Evolutionary conservation across 2,329 filamentous ascomycete species (phyloP).

Genomic region (Byssochlamys sp.): DNA sequence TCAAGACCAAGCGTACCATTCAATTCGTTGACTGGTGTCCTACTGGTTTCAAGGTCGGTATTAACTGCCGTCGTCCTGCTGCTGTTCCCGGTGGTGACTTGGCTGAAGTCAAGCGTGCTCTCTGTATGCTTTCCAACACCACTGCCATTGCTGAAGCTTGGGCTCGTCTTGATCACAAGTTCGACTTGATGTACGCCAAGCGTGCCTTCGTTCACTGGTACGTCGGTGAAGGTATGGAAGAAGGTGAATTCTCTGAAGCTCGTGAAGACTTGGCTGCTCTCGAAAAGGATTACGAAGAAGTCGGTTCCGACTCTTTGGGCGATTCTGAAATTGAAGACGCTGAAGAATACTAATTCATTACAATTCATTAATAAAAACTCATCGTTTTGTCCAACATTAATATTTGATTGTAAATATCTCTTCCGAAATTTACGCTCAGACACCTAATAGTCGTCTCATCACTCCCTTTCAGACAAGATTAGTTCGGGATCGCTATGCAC

Average conservation of each 20-base stretch:
- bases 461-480: too few relatives aligned
- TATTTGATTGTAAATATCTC: too few relatives aligned
- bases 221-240: conserved; percentile 99
- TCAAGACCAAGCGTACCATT: conserved; percentile 99
- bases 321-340: too few relatives aligned
- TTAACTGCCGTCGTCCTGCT: too few relatives aligned
- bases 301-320: conserved; percentile 87
- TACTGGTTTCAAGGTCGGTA: conserved; percentile 99
- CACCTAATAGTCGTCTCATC: too few relatives aligned
- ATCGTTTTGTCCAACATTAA: too few relatives aligned
- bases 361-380: too few relatives aligned
- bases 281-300: conserved; percentile 97
- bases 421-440: too few relatives aligned
- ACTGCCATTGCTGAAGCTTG: conserved; percentile 97
- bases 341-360: too few relatives aligned
- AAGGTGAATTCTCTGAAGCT: conserved; percentile 98
- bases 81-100: conserved; percentile 97
- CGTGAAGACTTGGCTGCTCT: conserved; percentile 96
- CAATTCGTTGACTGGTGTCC: conserved; percentile 99
- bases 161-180: conserved; percentile 92
- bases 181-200: conserved; percentile 99
- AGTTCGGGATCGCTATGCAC: too few relatives aligned
- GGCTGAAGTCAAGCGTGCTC: conserved; percentile 94
- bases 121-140: conserved; percentile 92
- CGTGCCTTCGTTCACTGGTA: conserved; percentile 99